Evolutionary conservation across 495 filamentous ascomycete species (phyloP).

Genomic region (Delitschia confertaspora): DNA sequence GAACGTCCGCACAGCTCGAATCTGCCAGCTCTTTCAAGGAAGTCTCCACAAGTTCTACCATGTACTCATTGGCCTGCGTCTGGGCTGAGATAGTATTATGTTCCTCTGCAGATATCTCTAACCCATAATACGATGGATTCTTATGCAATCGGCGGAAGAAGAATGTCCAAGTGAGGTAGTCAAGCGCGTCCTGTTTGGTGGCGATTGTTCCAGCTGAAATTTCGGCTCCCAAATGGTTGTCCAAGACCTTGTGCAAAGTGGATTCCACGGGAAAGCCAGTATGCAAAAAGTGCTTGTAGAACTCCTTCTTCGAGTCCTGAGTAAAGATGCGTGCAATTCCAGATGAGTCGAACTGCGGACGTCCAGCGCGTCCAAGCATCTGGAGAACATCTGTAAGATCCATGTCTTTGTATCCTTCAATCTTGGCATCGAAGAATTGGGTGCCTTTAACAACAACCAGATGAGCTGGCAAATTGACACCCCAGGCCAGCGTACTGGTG

Average conservation of each 20-base stretch:
- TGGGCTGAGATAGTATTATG: conserved; percentile 85
- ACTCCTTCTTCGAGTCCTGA: conserved; percentile 96
- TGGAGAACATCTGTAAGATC: conserved; percentile 97
- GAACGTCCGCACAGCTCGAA: conserved; percentile 71
- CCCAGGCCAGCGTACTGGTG: conserved; percentile 96
- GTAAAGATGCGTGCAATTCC: conserved; percentile 96
- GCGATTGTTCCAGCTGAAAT: conserved; percentile 84
- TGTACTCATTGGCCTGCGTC: conserved; percentile 76
- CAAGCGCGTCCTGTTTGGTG: conserved; percentile 93
- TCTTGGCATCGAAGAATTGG: conserved; percentile 97
- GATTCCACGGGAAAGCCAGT: conserved; percentile 98
- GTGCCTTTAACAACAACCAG: conserved; percentile 97
- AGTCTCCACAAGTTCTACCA: conserved; percentile 81
- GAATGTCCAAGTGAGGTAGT: conserved; percentile 99
- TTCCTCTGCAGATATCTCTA: conserved; percentile 88
- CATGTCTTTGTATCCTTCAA: conserved; percentile 97
- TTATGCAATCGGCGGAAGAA: conserved; percentile 97
- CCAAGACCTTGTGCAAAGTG: conserved; percentile 86
- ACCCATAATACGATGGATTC: conserved; percentile 95
- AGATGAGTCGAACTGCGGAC: conserved; percentile 91
- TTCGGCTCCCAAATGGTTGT: conserved; percentile 95
- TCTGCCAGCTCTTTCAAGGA: conserved; percentile 71
- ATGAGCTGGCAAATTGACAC: conserved; percentile 95
- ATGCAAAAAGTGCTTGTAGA: conserved; percentile 98
- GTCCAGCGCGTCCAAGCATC: conserved; percentile 93